These are phyloP conservation scores for Mariannaea elegans DNA, from an alignment of 2,329 filamentous ascomycete genomes.

Conservation along the genomic window DNA sequence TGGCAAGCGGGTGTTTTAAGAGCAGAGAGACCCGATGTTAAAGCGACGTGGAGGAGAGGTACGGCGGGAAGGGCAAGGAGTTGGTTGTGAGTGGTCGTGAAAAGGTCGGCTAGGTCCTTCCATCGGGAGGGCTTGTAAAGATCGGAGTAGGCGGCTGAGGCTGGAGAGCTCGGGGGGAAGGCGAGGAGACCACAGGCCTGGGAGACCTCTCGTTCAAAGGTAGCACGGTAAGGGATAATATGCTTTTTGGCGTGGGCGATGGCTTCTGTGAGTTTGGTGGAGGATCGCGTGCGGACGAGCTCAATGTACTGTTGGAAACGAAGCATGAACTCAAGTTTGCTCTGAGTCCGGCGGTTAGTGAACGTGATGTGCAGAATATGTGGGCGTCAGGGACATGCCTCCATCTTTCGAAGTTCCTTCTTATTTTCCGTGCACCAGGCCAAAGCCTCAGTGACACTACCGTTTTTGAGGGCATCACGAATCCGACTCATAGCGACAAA, in stretches of 20 bases:
- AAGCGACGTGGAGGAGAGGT: conserved; percentile 88
- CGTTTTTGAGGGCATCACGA: conserved; percentile 73
- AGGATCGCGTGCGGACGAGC: conserved; percentile 74
- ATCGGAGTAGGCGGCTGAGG: conserved; percentile 53
- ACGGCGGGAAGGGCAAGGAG: conserved; percentile 84
- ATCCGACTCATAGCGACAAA: conserved; percentile 86
- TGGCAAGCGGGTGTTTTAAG: conserved; percentile 97
- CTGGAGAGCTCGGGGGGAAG: conserved; percentile 64
- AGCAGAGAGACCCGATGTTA: conserved; percentile 90
- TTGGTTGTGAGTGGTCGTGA: conserved; percentile 85
- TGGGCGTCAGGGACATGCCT: conserved; percentile 58
- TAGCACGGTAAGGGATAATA: conserved; percentile 74
- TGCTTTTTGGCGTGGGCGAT: conserved; percentile 85
- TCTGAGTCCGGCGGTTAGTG: conserved; percentile 55
- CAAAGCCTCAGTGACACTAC: conserved; percentile 80
- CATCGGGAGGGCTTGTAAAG: conserved; percentile 81
- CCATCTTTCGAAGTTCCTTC: conserved; percentile 87
- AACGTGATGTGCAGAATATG: not conserved
- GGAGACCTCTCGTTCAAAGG: conserved; percentile 73
- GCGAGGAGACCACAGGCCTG: conserved; percentile 84
- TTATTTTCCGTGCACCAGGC: conserved; percentile 95
- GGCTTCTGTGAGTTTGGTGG: conserved; percentile 76
- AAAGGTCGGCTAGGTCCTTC: conserved; percentile 79
- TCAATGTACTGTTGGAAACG: conserved; percentile 96
- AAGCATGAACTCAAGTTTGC: conserved; percentile 90